Percentiles rank a stretch among this genome's conserved stretches.
Evolutionary conservation across 2,329 filamentous ascomycete genomes (phyloP).

Genomic region (Epichloe hybrida): DNA sequence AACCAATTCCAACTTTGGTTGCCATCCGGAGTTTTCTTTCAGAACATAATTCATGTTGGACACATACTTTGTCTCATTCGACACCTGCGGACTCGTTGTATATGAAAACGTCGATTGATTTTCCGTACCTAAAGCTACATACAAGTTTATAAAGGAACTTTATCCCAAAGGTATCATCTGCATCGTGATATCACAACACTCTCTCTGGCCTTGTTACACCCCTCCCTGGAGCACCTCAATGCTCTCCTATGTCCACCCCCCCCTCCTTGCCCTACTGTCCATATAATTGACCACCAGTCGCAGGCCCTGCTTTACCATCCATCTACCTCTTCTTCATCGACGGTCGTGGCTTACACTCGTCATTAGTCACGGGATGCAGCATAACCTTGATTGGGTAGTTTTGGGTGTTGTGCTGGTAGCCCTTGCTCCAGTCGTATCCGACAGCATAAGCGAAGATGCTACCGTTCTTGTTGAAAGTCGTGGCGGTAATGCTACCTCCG

Average conservation of each 20-base stretch:
- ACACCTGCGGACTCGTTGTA: not conserved
- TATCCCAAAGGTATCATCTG: not conserved
- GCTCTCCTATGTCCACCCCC: not conserved
- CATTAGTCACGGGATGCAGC: conserved; percentile 59
- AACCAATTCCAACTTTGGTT: not conserved
- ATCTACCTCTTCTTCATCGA: conserved; percentile 44
- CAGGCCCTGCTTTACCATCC: not conserved
- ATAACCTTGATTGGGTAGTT: conserved; percentile 68
- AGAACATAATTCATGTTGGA: too few relatives aligned
- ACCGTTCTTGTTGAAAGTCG: conserved; percentile 80
- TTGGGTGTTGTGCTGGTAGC: conserved; percentile 71
- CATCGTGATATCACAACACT: not conserved
- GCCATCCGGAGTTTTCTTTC: too few relatives aligned
- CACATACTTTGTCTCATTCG: too few relatives aligned
- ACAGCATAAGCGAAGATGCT: conserved; percentile 79
- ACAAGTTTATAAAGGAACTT: not conserved
- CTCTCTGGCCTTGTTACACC: not conserved
- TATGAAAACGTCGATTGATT: not conserved
- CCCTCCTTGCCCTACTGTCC: not conserved
- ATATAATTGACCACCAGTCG: too few relatives aligned
- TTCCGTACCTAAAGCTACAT: conserved; percentile 5
- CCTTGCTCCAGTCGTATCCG: conserved; percentile 98
- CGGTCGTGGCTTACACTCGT: conserved; percentile 50
- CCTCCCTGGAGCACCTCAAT: not conserved
- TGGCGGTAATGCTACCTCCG: conserved; percentile 76